These are phyloP conservation scores for Otatea glauca DNA, from an alignment of 176 grass and related monocot species.

Conservation along the genomic window DNA sequence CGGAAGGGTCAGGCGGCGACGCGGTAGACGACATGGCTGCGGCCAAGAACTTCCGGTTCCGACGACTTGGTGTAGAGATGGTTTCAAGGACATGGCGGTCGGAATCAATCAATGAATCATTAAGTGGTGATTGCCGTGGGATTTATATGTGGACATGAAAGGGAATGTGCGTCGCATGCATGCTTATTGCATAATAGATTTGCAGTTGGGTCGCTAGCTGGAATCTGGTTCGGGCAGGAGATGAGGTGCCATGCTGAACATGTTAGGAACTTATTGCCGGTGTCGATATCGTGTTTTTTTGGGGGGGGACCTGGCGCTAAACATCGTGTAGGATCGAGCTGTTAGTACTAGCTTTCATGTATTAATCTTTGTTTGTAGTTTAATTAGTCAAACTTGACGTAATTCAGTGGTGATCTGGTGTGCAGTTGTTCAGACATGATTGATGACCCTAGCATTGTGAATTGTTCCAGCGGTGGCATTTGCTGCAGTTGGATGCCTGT, in stretches of 20 bases:
- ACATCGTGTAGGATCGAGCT: background rate
- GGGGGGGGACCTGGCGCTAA: background rate
- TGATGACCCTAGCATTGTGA: background rate
- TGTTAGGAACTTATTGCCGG: background rate
- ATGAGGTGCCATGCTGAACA: background rate
- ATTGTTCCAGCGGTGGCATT: background rate
- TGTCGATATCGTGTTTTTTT: background rate
- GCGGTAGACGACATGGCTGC: conserved; percentile 29
- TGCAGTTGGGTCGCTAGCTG: conserved; percentile 39
- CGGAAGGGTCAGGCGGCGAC: background rate
- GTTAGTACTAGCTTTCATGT: background rate
- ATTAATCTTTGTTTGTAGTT: background rate
- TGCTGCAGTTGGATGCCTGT: conserved; percentile 14
- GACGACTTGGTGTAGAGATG: background rate
- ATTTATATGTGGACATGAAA: conserved; percentile 16
- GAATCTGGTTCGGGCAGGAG: conserved; percentile 6
- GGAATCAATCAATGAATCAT: conserved; percentile 40
- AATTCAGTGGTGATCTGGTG: conserved; percentile 17
- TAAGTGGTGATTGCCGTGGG: conserved; percentile 33
- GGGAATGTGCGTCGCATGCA: conserved; percentile 24
- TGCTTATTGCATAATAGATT: conserved; percentile 34
- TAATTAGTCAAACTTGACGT: background rate
- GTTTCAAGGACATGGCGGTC: conserved; percentile 24
- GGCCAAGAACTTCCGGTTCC: background rate
- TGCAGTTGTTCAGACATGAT: conserved; percentile 11